Conservation (phyloP, 2,329 filamentous ascomycete species). For the Dissoconium aciculare region DNA sequence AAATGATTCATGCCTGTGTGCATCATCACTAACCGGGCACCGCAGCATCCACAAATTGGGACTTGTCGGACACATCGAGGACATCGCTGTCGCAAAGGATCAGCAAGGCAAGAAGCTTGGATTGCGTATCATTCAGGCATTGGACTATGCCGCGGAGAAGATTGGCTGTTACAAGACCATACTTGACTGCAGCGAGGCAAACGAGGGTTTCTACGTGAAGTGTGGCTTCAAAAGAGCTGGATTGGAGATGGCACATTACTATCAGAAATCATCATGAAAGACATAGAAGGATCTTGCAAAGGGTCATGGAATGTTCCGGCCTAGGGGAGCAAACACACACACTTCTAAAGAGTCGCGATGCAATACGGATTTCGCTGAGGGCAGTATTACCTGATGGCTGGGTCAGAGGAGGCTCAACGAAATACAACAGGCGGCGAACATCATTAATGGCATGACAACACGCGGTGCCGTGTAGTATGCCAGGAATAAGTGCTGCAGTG, state of each 20-base stretch:
- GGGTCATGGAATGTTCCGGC: neutral
- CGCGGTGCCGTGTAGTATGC: too few species aligned
- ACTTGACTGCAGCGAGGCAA: constrained; percentile 87
- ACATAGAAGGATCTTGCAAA: neutral
- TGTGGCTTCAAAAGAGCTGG: constrained; percentile 88
- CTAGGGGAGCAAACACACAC: too few species aligned
- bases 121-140: constrained; percentile 77
- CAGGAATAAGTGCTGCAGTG: too few species aligned
- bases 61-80: constrained; percentile 87
- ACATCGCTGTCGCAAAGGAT: constrained; percentile 87
- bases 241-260: constrained; percentile 94
- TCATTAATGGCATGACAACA: too few species aligned
- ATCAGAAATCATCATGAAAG: constrained; percentile 25
- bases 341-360: too few species aligned
- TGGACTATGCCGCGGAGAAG: constrained; percentile 75
- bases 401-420: too few species aligned
- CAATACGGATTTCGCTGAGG: too few species aligned
- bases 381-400: too few species aligned
- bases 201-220: constrained; percentile 96
- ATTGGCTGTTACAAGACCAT: constrained; percentile 96
- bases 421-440: too few species aligned
- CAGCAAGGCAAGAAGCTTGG: constrained; percentile 97
- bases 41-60: constrained; percentile 58
- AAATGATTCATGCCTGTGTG: too few species aligned
- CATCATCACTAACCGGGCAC: too few species aligned